Percentiles rank a stretch among this genome's conserved stretches.
These are phyloP conservation scores for Fraxinus velutina DNA, from an alignment of 305 asterid species.

Conservation along the genomic window DNA sequence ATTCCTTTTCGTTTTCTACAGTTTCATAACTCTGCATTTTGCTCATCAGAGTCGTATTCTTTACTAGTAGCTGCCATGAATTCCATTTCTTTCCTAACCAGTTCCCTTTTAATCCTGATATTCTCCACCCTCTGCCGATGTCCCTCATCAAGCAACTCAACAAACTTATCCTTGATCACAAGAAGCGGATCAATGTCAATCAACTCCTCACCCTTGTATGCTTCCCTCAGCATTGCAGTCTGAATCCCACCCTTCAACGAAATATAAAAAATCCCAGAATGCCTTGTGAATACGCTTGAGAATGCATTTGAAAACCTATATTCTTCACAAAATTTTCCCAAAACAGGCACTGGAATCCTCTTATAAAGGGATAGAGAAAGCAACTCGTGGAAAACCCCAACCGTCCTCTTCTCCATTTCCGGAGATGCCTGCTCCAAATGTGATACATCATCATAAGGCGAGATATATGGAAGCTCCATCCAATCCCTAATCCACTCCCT, in stretches of 20 bases:
- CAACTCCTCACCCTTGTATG: conserved; percentile 60
- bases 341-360: conserved; percentile 55
- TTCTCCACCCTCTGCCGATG: conserved; percentile 45
- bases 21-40: not conserved
- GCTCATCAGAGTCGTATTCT: not conserved
- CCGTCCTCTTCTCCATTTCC: conserved; percentile 68
- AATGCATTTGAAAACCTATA: conserved; percentile 75
- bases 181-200: conserved; percentile 68
- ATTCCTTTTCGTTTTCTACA: not conserved
- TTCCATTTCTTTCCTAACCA: conserved; percentile 45
- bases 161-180: conserved; percentile 39
- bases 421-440: conserved; percentile 42
- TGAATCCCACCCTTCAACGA: conserved; percentile 80
- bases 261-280: conserved; percentile 80
- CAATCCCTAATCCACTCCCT: conserved; percentile 95
- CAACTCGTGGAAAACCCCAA: conserved; percentile 84
- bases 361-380: conserved; percentile 68
- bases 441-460: conserved; percentile 69
- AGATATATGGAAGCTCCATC: conserved; percentile 80
- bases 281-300: conserved; percentile 74
- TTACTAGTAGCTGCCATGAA: conserved; percentile 28
- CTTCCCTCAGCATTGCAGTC: conserved; percentile 87
- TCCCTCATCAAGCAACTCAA: conserved; percentile 57
- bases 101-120: conserved; percentile 40
- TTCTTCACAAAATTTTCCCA: conserved; percentile 88